Conservation (phyloP, 2,329 filamentous ascomycete genomes). For the Exophiala oligosperma region DNA sequence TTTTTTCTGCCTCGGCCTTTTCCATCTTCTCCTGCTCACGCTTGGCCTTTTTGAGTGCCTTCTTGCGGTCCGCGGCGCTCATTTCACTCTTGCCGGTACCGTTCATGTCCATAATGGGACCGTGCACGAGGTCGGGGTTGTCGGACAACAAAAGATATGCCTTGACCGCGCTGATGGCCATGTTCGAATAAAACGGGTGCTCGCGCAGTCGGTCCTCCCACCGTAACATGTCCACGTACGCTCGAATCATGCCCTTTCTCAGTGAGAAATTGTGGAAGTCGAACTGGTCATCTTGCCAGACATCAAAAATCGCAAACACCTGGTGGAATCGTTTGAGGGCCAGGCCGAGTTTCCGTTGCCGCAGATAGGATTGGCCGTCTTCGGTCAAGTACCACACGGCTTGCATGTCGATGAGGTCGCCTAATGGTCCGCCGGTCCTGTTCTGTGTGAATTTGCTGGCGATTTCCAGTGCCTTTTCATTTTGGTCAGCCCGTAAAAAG, state of each 20-base stretch:
- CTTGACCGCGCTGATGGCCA: slow-evolving; percentile 76
- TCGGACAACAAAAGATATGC: slow-evolving; percentile 80
- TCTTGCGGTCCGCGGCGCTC: slow-evolving; percentile 71
- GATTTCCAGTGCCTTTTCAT: slow-evolving; percentile 79
- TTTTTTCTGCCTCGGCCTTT: slow-evolving; percentile 77
- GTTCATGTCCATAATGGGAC: slow-evolving; percentile 56
- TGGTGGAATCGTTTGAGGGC: slow-evolving; percentile 90
- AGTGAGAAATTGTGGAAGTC: slow-evolving; percentile 98
- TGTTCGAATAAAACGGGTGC: slow-evolving; percentile 88
- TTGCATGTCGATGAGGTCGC: slow-evolving; percentile 96
- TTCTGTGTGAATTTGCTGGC: slow-evolving; percentile 94
- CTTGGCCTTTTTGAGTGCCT: slow-evolving; percentile 85
- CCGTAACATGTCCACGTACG: slow-evolving; percentile 92
- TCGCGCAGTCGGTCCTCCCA: slow-evolving; percentile 93
- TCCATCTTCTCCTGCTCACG: slow-evolving; percentile 74
- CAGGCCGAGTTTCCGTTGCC: slow-evolving; percentile 77
- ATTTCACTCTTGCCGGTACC: slow-evolving; percentile 51
- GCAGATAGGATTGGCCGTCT: slow-evolving; percentile 84
- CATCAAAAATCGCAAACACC: slow-evolving; percentile 89
- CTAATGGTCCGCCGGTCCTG: slow-evolving; percentile 85
- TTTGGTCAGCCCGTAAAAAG: slow-evolving; percentile 88
- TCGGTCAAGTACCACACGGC: slow-evolving; percentile 96
- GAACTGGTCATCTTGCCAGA: slow-evolving; percentile 98
- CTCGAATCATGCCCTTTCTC: slow-evolving; percentile 91
- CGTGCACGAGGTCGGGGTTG: slow-evolving; percentile 66